Base-by-base conservation (phyloP, 176 grass and related monocot species). In the Hsuehochloa calcarea region DNA sequence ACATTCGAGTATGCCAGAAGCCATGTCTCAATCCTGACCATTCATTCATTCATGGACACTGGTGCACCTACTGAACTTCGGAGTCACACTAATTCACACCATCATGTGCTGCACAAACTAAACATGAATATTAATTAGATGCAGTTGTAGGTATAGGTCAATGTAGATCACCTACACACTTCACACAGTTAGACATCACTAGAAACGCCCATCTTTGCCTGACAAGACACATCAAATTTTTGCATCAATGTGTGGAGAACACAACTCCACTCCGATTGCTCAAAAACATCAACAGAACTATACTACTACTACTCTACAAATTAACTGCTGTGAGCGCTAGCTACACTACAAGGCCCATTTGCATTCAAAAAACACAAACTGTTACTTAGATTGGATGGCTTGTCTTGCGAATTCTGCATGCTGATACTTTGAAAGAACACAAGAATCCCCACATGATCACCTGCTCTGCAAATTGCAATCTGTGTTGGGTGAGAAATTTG, bases 111-210 rank as follows among this genome's bases (percentile, higher is more conserved):
- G 15, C 49, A 65, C 29, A 68, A 68, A 55, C 17, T 31, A 84
- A 38, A 4, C n/a, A 39, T 13, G 7, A 50, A 11, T 10, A 20
- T 16, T 38, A 52, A 52, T 7, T 52, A 35, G 43, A 64, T 43
- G 43, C 43, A 39, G 55, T 22, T 75, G 43, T 80, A 64, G 67
- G 55, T 72, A 86, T 47, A 61, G 26, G 73, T 71, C 67, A 26
- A 27, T 25, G 74, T 66, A 51, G 9, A 65, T 67, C 19, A 49
- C 55, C 37, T 23, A 35, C 19, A 52, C 34, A 49, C 31, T 35
- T n/a, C 25, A n/a, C 25, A 65, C 50, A 68, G 6, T 77, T 69
- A 43, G 12, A 74, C 41, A 63, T 63, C 69, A 50, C 29, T 55
- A 35, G 7, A 50, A 74, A 38, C 39, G 59, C 11, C 11, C n/a